Evolutionary conservation across 2,329 filamentous ascomycete species (phyloP).

Genomic region (Aspergillus tanneri): DNA sequence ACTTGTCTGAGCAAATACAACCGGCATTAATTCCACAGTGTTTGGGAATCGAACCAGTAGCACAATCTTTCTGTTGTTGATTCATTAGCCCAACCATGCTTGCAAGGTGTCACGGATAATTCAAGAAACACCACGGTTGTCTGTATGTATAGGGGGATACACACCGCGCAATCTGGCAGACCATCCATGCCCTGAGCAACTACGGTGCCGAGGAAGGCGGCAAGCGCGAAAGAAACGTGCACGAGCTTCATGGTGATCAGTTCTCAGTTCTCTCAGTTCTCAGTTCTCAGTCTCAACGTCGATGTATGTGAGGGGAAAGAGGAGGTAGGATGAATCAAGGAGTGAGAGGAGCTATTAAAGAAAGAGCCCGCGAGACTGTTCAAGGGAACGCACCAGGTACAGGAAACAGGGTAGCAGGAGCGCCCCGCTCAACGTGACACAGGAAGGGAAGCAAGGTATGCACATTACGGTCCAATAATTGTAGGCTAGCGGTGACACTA

Average conservation of each 20-base stretch:
- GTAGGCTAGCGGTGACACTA: background rate
- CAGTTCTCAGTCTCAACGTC: no score
- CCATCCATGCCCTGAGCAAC: slow-evolving; percentile 46
- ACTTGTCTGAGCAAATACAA: slow-evolving; percentile 51
- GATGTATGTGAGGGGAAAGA: background rate
- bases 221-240: slow-evolving; percentile 52
- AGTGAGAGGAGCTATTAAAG: background rate
- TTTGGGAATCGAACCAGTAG: slow-evolving; percentile 42
- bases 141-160: slow-evolving; percentile 27
- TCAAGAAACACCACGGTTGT: no score
- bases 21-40: slow-evolving; percentile 44
- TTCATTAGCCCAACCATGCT: slow-evolving; percentile 1
- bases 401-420: background rate
- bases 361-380: no score
- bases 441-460: background rate
- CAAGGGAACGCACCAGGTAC: background rate
- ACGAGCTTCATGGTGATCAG: slow-evolving; percentile 50
- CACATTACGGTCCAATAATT: background rate
- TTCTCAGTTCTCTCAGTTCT: slow-evolving; percentile 8
- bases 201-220: slow-evolving; percentile 52
- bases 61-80: slow-evolving; percentile 36
- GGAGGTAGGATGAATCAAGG: background rate
- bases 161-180: slow-evolving; percentile 58
- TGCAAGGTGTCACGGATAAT: background rate
- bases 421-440: background rate